These are phyloP conservation scores for Candolleomyces efflorescens DNA, from an alignment of 768 basidiomycete genomes.

Conservation along the genomic window DNA sequence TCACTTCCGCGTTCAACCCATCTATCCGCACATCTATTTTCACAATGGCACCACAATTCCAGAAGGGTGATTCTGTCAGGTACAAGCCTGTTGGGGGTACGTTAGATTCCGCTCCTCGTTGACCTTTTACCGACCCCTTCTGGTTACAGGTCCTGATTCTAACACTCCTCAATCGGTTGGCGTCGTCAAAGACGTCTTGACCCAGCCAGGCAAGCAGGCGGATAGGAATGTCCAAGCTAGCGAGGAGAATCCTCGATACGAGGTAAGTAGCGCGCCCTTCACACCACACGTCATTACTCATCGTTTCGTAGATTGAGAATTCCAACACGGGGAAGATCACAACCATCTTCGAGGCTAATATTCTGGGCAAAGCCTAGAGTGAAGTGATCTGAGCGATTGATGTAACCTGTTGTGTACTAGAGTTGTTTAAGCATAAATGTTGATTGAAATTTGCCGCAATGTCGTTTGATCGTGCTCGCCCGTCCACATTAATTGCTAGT, in stretches of 20 bases:
- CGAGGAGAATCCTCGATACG: conserved; percentile 4
- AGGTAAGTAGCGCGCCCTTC: neutral
- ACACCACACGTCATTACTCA: no score
- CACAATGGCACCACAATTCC: conserved; percentile 8
- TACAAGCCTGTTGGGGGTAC: conserved; percentile 7
- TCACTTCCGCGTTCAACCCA: no score
- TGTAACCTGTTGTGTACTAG: no score
- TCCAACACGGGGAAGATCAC: conserved; percentile 3
- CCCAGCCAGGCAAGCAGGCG: neutral
- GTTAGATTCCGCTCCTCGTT: neutral
- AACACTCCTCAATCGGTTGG: conserved; percentile 3
- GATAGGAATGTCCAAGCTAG: conserved; percentile 8
- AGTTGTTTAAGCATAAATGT: no score
- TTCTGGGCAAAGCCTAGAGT: neutral
- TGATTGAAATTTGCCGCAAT: no score
- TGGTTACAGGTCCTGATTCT: conserved; percentile 1
- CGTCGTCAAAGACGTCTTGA: neutral
- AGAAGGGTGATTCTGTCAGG: conserved; percentile 1
- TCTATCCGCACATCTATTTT: no score
- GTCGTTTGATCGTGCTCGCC: no score
- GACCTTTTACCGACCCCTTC: neutral
- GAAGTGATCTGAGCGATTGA: no score
- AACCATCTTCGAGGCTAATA: conserved; percentile 3
- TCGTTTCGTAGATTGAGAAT: conserved; percentile 4
- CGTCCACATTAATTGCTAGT: no score